phyloP scores from a whole-genome alignment of 495 filamentous ascomycete genomes.

The Aspergillus cavernicola region DNA sequence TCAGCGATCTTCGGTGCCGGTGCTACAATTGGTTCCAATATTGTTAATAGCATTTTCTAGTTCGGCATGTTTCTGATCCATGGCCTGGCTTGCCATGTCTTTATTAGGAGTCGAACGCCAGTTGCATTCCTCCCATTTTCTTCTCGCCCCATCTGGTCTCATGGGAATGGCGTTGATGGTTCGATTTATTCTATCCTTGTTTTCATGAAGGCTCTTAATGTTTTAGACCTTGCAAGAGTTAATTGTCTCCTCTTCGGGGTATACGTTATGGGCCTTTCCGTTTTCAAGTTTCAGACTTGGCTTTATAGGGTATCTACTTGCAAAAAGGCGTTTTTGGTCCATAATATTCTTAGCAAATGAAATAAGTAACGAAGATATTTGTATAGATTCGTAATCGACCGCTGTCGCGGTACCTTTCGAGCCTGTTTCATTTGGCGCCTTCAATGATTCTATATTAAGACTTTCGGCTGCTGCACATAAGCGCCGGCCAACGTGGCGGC shows the following conservation, averaged over 20 bases:
- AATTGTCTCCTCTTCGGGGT: not conserved
- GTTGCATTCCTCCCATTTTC: conserved; percentile 1
- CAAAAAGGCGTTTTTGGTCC: conserved; percentile 3
- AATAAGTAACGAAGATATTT: not conserved
- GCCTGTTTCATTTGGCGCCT: conserved; percentile 3
- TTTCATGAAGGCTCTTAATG: not conserved
- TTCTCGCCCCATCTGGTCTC: conserved; percentile 14
- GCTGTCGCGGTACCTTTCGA: not conserved
- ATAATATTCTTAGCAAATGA: conserved; percentile 8
- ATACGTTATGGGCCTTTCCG: not conserved
- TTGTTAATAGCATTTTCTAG: conserved; percentile 92
- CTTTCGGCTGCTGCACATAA: conserved; percentile 5
- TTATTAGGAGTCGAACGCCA: not conserved
- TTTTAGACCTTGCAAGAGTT: conserved; percentile 2
- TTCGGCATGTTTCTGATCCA: conserved; percentile 7
- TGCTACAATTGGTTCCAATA: conserved; percentile 84
- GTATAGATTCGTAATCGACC: not conserved
- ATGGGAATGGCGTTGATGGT: conserved; percentile 32
- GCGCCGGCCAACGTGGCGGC: conserved; percentile 12
- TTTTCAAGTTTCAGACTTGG: not conserved
- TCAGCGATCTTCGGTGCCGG: conserved; percentile 76
- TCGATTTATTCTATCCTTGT: conserved; percentile 16
- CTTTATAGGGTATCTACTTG: conserved; percentile 6
- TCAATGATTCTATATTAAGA: not conserved
- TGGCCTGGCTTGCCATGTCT: conserved; percentile 2